Percentiles rank a stretch among this genome's conserved stretches.
Conservation (phyloP, 208 protist species). For the Tritrichomonas foetus region DNA sequence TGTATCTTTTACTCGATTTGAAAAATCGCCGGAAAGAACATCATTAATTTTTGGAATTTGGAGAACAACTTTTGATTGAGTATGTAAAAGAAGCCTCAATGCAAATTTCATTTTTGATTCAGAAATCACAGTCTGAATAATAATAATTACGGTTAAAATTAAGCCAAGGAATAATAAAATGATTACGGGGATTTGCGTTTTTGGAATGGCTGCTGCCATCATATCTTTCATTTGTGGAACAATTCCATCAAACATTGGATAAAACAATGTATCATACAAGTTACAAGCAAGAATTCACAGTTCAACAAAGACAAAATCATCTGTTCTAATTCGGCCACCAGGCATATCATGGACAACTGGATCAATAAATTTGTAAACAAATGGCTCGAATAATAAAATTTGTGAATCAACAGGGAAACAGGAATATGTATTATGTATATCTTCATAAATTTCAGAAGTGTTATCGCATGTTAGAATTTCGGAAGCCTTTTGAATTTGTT, state of each 20-base stretch:
- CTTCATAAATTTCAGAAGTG: no score
- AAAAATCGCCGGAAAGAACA: not conserved
- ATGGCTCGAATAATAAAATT: no score
- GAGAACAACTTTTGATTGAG: not conserved
- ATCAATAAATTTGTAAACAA: no score
- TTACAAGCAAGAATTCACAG: no score
- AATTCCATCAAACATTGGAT: slow-evolving; percentile 4
- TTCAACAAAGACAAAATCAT: no score
- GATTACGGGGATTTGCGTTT: not conserved
- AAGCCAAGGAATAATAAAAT: not conserved
- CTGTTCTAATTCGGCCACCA: no score
- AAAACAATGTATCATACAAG: slow-evolving; percentile 1
- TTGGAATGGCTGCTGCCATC: not conserved
- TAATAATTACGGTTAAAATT: not conserved
- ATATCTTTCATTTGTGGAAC: not conserved
- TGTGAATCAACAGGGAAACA: no score
- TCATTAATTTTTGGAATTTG: not conserved
- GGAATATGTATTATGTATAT: no score
- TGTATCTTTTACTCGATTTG: not conserved
- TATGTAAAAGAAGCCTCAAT: not conserved
- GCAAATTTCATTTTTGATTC: not conserved
- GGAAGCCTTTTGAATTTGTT: not conserved
- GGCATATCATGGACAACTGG: no score
- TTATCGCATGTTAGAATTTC: no score
- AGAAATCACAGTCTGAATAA: not conserved